A percentile compares a stretch with the other conserved stretches of the same genome.
These are phyloP conservation scores for Marasmius oreades DNA, from an alignment of 1,284 basidiomycete genomes.

Conservation along the genomic window DNA sequence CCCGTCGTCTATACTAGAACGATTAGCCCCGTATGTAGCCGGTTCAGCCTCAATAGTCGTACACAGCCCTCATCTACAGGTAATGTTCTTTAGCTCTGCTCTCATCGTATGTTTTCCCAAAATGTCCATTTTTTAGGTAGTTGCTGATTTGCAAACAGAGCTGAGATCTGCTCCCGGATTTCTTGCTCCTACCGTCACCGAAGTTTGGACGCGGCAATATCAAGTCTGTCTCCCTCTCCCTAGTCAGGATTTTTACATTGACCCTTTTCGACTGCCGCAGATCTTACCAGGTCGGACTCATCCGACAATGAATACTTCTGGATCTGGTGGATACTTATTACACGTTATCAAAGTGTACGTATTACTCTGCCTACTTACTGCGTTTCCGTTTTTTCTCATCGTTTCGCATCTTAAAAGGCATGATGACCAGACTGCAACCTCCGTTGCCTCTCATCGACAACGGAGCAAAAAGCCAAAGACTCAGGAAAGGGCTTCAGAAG, in stretches of 20 bases:
- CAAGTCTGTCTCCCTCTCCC: conserved; percentile 46
- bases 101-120: conserved; percentile 7
- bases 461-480: conserved; percentile 24
- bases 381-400: conserved; percentile 4
- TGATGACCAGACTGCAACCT: conserved; percentile 62
- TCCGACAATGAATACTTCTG: conserved; percentile 91
- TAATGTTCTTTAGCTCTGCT: conserved; percentile 25
- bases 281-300: conserved; percentile 94
- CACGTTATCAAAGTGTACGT: conserved; percentile 82
- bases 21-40: conserved; percentile 71
- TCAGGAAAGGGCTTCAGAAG: conserved; percentile 1
- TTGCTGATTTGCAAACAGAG: conserved; percentile 75
- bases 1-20: conserved; percentile 77
- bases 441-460: conserved; percentile 38
- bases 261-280: conserved; percentile 23
- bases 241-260: background rate
- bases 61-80: conserved; percentile 81
- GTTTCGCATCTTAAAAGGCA: conserved; percentile 37
- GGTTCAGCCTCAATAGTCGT: conserved; percentile 88
- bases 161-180: conserved; percentile 68
- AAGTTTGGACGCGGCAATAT: conserved; percentile 89
- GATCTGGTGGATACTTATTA: conserved; percentile 86
- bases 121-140: conserved; percentile 36
- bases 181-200: conserved; percentile 79
- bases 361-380: conserved; percentile 12